phyloP scores from a whole-genome alignment of 441 rosid species.

The Gossypium gossypioides region DNA sequence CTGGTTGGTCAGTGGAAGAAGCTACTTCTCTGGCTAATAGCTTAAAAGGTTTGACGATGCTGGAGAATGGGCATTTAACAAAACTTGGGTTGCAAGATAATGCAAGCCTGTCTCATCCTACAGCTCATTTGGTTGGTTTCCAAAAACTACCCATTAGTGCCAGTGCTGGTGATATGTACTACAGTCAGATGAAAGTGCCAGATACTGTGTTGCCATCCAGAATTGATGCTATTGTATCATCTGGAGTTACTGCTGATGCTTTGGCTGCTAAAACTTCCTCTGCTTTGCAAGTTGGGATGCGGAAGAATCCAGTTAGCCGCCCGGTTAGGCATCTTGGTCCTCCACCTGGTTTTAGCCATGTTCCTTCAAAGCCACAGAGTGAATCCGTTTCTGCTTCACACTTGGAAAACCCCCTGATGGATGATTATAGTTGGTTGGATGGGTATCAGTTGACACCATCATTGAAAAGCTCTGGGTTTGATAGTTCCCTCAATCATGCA shows the following conservation, averaged over 20 bases:
- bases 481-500: slow-evolving; percentile 28
- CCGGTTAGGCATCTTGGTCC: slow-evolving; percentile 78
- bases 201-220: background rate
- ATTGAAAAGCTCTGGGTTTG: slow-evolving; percentile 31
- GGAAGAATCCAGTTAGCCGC: slow-evolving; percentile 71
- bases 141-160: slow-evolving; percentile 26
- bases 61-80: slow-evolving; percentile 47
- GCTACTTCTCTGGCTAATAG: slow-evolving; percentile 44
- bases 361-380: slow-evolving; percentile 44
- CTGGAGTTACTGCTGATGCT: slow-evolving; percentile 38
- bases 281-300: slow-evolving; percentile 27
- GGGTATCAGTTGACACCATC: slow-evolving; percentile 66
- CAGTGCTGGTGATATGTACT: background rate
- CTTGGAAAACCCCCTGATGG: slow-evolving; percentile 36
- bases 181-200: background rate
- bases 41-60: slow-evolving; percentile 44
- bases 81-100: slow-evolving; percentile 48
- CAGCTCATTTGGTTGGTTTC: slow-evolving; percentile 24
- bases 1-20: slow-evolving; percentile 49
- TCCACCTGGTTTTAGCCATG: slow-evolving; percentile 81
- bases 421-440: slow-evolving; percentile 98
- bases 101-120: slow-evolving; percentile 27
- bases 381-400: slow-evolving; percentile 39
- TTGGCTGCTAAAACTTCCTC: slow-evolving; percentile 32
- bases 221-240: slow-evolving; percentile 32